Base-by-base conservation (phyloP, 2,329 filamentous ascomycete species). In the Exutisphaerella laricina region DNA sequence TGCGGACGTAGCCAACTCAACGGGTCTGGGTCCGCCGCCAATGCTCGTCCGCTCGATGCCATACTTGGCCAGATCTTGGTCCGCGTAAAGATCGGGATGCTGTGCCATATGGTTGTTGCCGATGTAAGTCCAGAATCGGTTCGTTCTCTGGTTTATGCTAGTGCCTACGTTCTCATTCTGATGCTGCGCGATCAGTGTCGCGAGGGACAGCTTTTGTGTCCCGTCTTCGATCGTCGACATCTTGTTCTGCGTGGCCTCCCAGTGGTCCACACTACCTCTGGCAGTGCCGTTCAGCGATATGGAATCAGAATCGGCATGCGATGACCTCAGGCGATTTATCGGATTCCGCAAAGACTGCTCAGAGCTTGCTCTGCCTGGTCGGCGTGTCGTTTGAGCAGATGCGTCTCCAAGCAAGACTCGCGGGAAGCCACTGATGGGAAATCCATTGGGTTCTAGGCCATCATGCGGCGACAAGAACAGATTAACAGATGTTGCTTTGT, bases 111-210 rank as follows among this genome's bases (percentile, higher is more conserved):
- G 58, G 16, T 57, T 57, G 44, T 59, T 59, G 34, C 59, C 60
- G 22, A 61, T 62, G 33, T 63, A 63, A 3, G 59, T 60, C 60
- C 60, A 63, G 53, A 63, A 63, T n/a, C 59, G 48, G 32, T 59
- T 61, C 10, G 56, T 59, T 6, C 58, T 46, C n/a, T 47, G 41
- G 37, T 52, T 52, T 26, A 58, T 54, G 35, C 53, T 56, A 10
- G 39, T 50, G 8, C 56, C 55, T 5, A 38, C 32, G 23, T 35
- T 37, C 14, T 28, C 29, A 16, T 9, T 23, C 38, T 60, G 54
- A 30, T 59, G 53, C 31, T 58, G 54, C 7, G 56, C 44, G 25
- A 62, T 60, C 22, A 61, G 50, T 18, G 60, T 58, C 20, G 58
- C 53, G 7, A 62, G 53, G 6, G 59, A 59, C 45, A 56, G 50